These are phyloP conservation scores for Colletotrichum sp. DNA, from an alignment of 2,329 filamentous ascomycete genomes.

Conservation along the genomic window DNA sequence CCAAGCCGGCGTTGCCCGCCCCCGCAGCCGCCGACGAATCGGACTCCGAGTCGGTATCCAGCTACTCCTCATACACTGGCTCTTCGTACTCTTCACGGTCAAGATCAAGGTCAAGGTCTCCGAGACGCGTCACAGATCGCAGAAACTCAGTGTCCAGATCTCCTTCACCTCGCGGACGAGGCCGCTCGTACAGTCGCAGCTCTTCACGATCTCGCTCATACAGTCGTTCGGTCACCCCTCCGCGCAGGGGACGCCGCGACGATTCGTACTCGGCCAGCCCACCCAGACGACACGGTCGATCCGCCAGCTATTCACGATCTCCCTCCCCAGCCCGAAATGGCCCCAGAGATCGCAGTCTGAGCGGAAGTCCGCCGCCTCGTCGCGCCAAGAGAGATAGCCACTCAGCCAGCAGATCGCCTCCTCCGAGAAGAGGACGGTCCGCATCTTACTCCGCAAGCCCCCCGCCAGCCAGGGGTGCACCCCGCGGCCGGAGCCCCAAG, in stretches of 20 bases:
- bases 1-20: slow-evolving; percentile 80
- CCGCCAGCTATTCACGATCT: slow-evolving; percentile 29
- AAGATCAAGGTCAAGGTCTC: slow-evolving; percentile 49
- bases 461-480: not conserved
- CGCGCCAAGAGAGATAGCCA: slow-evolving; percentile 36
- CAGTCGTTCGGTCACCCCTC: slow-evolving; percentile 22
- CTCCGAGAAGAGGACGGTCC: slow-evolving; percentile 24
- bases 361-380: slow-evolving; percentile 4
- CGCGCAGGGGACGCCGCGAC: slow-evolving; percentile 12
- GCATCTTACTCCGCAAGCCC: slow-evolving; percentile 27
- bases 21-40: slow-evolving; percentile 63
- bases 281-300: slow-evolving; percentile 28
- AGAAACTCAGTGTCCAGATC: slow-evolving; percentile 40
- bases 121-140: slow-evolving; percentile 38
- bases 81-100: slow-evolving; percentile 64
- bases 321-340: slow-evolving; percentile 33
- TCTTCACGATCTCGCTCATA: slow-evolving; percentile 43
- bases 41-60: slow-evolving; percentile 75
- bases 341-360: slow-evolving; percentile 15
- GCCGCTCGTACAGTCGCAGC: slow-evolving; percentile 34
- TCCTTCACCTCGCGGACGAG: slow-evolving; percentile 29
- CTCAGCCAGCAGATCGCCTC: slow-evolving; percentile 32
- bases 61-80: slow-evolving; percentile 77
- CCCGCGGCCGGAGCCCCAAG: slow-evolving; percentile 8
- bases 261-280: slow-evolving; percentile 35